phyloP scores from a whole-genome alignment of 2,329 filamentous ascomycete genomes.

The Calonectria hawksworthii region DNA sequence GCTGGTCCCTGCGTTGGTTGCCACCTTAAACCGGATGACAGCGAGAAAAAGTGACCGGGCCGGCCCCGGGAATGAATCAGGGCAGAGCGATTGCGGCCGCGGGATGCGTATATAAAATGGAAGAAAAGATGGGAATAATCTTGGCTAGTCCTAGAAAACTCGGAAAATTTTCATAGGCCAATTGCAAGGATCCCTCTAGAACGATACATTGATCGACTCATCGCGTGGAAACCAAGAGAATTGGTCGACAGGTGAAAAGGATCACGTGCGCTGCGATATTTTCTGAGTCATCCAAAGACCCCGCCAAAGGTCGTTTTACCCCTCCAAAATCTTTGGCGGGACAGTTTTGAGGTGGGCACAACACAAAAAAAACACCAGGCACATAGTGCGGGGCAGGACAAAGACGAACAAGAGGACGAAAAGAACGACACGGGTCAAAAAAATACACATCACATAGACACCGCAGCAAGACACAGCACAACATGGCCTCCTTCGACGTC shows the following conservation, averaged over 20 bases:
- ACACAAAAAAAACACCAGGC: constrained; percentile 12
- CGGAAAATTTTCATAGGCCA: not conserved
- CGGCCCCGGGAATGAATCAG: constrained; percentile 8
- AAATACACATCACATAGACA: not conserved
- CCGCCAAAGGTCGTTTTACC: constrained; percentile 17
- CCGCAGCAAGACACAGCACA: constrained; percentile 9
- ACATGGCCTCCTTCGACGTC: constrained; percentile 45
- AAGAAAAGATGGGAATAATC: not conserved
- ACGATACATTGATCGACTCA: not conserved
- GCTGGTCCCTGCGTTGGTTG: constrained; percentile 6
- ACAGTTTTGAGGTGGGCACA: constrained; percentile 21
- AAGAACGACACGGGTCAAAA: not conserved
- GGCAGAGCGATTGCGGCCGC: not conserved
- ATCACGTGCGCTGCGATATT: constrained; percentile 18
- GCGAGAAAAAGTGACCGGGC: not conserved
- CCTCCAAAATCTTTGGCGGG: constrained; percentile 21
- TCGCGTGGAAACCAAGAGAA: not conserved
- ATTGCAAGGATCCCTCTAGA: not conserved
- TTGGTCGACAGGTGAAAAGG: not conserved
- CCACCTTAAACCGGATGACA: constrained; percentile 11
- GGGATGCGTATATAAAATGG: not conserved
- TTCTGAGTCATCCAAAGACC: constrained; percentile 25
- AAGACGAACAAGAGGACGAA: not conserved
- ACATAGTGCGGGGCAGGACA: constrained; percentile 20
- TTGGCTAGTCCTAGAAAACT: not conserved